phyloP scores from a whole-genome alignment of 257 asterid genomes.

The Ajuga chamaepitys region DNA sequence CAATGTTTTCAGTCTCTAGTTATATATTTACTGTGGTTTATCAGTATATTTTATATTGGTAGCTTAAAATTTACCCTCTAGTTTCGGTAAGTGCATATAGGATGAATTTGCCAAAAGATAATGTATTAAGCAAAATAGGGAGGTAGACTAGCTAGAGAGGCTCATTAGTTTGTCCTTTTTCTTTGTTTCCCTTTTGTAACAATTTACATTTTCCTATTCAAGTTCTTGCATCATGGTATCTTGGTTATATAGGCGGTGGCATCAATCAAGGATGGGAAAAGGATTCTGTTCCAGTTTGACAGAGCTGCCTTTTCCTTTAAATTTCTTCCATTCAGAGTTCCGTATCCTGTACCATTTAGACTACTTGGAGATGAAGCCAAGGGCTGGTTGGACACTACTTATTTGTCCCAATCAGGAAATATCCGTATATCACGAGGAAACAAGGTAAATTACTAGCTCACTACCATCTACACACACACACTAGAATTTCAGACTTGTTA shows the following conservation, averaged over 20 bases:
- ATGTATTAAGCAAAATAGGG: too few species aligned
- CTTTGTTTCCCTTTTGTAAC: too few species aligned
- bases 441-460: constrained; percentile 51
- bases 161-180: too few species aligned
- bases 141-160: too few species aligned
- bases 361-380: constrained; percentile 97
- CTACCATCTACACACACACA: too few species aligned
- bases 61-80: too few species aligned
- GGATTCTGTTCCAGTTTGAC: constrained; percentile 78
- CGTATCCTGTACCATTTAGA: constrained; percentile 86
- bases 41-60: too few species aligned
- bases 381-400: constrained; percentile 94
- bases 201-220: too few species aligned
- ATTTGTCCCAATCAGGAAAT: constrained; percentile 79
- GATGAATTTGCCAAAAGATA: too few species aligned
- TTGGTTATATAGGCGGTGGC: constrained; percentile 62
- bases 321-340: constrained; percentile 84
- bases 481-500: neutral
- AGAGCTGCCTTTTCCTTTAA: constrained; percentile 83
- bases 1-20: too few species aligned
- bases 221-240: neutral
- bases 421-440: constrained; percentile 88
- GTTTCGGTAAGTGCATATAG: too few species aligned
- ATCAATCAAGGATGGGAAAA: constrained; percentile 50
- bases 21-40: too few species aligned